Evolutionary conservation across 257 asterid species (phyloP).

Genomic region (Nemophila menziesii): DNA sequence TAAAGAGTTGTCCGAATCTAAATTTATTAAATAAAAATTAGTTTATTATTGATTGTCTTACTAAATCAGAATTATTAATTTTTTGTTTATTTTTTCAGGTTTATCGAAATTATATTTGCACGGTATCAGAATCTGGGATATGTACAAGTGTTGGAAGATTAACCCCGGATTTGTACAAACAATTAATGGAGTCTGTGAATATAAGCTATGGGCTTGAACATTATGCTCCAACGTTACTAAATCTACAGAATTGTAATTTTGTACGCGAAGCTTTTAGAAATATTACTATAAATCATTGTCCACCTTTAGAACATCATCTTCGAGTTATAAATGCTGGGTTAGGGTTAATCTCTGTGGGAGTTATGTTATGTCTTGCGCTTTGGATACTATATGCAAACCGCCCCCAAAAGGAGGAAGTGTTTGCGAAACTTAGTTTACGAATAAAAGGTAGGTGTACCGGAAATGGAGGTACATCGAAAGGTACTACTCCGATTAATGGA

Average conservation of each 20-base stretch:
- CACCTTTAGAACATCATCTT: conserved; percentile 57
- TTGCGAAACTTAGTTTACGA: conserved; percentile 51
- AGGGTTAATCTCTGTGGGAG: conserved; percentile 71
- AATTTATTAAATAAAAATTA: too few relatives aligned
- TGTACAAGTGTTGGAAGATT: conserved; percentile 41
- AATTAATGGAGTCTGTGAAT: conserved; percentile 53
- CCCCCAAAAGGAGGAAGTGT: conserved; percentile 99
- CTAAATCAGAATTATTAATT: too few relatives aligned
- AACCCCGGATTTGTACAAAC: conserved; percentile 35
- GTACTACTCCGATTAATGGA: conserved; percentile 35
- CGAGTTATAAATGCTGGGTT: conserved; percentile 55
- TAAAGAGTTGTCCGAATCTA: too few relatives aligned
- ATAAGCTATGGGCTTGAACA: conserved; percentile 78
- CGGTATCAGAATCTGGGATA: conserved; percentile 20
- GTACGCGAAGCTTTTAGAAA: conserved; percentile 75
- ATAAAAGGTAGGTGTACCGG: conserved; percentile 46
- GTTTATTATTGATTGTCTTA: too few relatives aligned
- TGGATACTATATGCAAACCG: conserved; percentile 94
- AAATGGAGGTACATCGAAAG: conserved; percentile 22
- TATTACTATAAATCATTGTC: conserved; percentile 59
- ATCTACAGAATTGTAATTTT: conserved; percentile 76
- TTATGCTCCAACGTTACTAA: conserved; percentile 62
- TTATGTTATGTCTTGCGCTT: conserved; percentile 80
- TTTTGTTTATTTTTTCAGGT: conserved; percentile 24
- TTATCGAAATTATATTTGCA: conserved; percentile 44